Conservation (phyloP, 495 filamentous ascomycete species). For the Penicillium lagena region DNA sequence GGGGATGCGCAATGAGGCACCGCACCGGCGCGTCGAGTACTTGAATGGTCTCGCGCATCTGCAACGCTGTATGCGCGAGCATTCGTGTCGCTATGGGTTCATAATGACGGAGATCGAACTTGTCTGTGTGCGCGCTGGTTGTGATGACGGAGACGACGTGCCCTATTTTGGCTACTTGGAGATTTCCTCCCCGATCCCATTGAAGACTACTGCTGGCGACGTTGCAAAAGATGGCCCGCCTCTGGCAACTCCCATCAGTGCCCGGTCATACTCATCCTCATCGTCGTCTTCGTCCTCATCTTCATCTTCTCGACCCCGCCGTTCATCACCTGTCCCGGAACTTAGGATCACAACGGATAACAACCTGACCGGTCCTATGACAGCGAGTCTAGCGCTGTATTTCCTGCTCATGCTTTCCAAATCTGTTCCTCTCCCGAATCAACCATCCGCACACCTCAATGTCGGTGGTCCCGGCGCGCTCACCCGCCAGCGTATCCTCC, state of each 20-base stretch:
- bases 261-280: constrained; percentile 18
- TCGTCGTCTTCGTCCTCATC: constrained; percentile 11
- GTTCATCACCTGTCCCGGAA: constrained; percentile 5
- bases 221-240: constrained; percentile 4
- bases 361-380: constrained; percentile 47
- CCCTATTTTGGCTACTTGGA: constrained; percentile 85
- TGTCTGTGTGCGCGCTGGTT: constrained; percentile 76
- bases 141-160: constrained; percentile 54
- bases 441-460: constrained; percentile 65
- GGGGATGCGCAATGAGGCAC: constrained; percentile 78
- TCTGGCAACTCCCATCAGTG: constrained; percentile 18
- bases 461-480: constrained; percentile 76
- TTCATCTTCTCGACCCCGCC: constrained; percentile 12
- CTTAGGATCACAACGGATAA: constrained; percentile 9
- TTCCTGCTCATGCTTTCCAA: constrained; percentile 81
- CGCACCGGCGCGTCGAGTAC: constrained; percentile 76
- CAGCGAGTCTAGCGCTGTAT: constrained; percentile 63
- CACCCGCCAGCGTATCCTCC: constrained; percentile 62
- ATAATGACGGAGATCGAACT: constrained; percentile 94
- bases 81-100: constrained; percentile 88
- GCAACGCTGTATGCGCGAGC: constrained; percentile 85
- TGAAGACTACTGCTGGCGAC: constrained; percentile 31
- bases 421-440: constrained; percentile 60
- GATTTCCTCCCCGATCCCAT: constrained; percentile 54
- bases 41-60: constrained; percentile 76